Base-by-base conservation (phyloP, 257 asterid species). In the Coffea eugenioides region DNA sequence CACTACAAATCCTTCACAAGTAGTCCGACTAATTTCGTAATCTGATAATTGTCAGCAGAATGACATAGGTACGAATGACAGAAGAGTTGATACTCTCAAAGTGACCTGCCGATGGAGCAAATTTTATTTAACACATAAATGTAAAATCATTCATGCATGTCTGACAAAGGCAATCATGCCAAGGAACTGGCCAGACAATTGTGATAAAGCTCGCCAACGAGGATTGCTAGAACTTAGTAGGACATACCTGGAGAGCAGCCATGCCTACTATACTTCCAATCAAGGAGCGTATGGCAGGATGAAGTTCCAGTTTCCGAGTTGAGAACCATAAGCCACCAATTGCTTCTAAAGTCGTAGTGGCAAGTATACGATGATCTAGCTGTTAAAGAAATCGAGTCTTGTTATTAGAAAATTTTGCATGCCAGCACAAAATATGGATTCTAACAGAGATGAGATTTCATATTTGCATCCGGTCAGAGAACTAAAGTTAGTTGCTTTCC, bases 251-350 rank as follows among this genome's bases (percentile, higher is more conserved):
- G 78, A 95, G 86, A 80, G 89, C 94, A 80, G 96, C 91, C 97
- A 92, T 93, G 80, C 98, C 97, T 84, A 91, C n/a, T n/a, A 90
- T 87, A 90, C 90, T 91, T 73, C 95, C 95, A n/a, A 93, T 85
- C 76, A 92, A 62, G 68, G 91, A 85, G 52, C 87, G 88, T 73
- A 93, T 74, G 54, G 94, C 96, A 84, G 99, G 97, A 82, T 95
- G 98, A 84, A 93, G 56, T 73, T 93, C 96, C 46, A 93, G 84
- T 85, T 90, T 95, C 75, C 91, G 84, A 27, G 97, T 82, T 23
- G 85, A 85, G 94, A 88, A 87, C 97, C 98, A 93, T 85, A 95
- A 79, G 68, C 93, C 95, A 75, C 90, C 87, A 45, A 95, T 85
- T 54, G 97, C 90, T 78, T 80, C 84, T 82, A 95, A 86, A 25